Conservation (phyloP, 129 eudicot species). For the Ambrosia trifida region DNA sequence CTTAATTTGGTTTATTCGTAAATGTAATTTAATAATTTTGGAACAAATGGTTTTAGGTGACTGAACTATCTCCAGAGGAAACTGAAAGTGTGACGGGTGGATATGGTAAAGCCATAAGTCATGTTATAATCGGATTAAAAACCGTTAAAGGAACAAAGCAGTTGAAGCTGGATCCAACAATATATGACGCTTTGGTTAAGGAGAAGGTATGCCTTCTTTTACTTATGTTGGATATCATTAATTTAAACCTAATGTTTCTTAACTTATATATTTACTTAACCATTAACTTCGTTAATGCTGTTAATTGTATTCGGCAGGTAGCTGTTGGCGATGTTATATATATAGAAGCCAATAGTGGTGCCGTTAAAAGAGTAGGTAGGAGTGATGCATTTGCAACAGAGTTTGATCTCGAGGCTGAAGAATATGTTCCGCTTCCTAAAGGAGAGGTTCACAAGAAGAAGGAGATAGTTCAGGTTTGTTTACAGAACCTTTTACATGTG, state of each 20-base stretch:
- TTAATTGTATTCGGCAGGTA: conserved; percentile 51
- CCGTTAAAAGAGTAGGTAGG: conserved; percentile 97
- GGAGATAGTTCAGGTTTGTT: conserved; percentile 92
- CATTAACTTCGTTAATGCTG: neutral
- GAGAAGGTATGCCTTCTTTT: conserved; percentile 59
- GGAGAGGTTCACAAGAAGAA: conserved; percentile 98
- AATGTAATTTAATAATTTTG: neutral
- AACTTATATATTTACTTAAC: no score
- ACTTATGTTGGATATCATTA: neutral
- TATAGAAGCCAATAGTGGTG: conserved; percentile 97
- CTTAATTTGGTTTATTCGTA: neutral
- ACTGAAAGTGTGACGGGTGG: conserved; percentile 97
- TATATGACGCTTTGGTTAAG: conserved; percentile 88
- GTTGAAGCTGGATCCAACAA: conserved; percentile 91
- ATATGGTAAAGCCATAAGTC: conserved; percentile 94
- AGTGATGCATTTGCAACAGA: conserved; percentile 99
- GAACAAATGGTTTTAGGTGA: conserved; percentile 58
- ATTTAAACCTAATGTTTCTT: conserved; percentile 1
- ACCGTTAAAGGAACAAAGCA: conserved; percentile 97
- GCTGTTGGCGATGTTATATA: conserved; percentile 98
- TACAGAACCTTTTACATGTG: neutral
- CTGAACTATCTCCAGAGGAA: conserved; percentile 97
- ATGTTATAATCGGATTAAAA: conserved; percentile 90
- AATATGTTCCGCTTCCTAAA: conserved; percentile 93
- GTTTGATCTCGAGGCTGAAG: conserved; percentile 98